Evolutionary conservation across 1,284 basidiomycete genomes (phyloP), one percentile per base, ranked within the genome.

Genomic region (Marasmius sp.): DNA sequence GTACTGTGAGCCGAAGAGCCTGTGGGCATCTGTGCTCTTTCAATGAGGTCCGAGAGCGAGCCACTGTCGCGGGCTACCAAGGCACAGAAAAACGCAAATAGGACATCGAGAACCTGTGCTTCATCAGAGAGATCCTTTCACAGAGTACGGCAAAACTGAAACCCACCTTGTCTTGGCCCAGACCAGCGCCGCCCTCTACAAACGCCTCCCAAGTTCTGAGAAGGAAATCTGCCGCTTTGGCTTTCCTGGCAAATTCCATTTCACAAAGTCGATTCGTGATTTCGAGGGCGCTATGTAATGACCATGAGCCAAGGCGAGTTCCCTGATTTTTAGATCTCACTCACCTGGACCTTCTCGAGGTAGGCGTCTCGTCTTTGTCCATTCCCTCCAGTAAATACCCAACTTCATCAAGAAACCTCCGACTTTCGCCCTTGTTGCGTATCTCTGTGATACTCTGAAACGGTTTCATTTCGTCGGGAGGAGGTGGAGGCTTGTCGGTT

Each of bases 331-430:
- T 59, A 38, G 52, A 43, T 20, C 1, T 41, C 14, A 60, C 66
- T 38, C 56, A 86, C 89, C 87, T 92, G 16, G 86, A 83, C 67
- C 89, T 80, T 52, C 85, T 80, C n/a, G 92, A 78, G 10, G 82
- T 79, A 20, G 87, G 67, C 5, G 80, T 76, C 14, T 79, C 81
- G 12, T 76, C 77, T 4, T 73, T 69, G 33, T 85, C 84, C 70
- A 93, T 80, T 1, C 91, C 91, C 71, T 93, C 91, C 60, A 92
- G 88, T 3, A 93, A 74, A 73, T 93, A 93, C 0, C 91, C 91
- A 2, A 92, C 82, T 68, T 93, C 91, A 63, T 93, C 91, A 52
- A 91, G 71, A 68, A 93, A 93, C 18, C 90, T 77, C 64, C 91
- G 78, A 58, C 80, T 86, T 73, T 93, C 90, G n/a, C 91, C 91